Evolutionary conservation across 306 rosid species (phyloP).

Genomic region (Cucurbita pepo): DNA sequence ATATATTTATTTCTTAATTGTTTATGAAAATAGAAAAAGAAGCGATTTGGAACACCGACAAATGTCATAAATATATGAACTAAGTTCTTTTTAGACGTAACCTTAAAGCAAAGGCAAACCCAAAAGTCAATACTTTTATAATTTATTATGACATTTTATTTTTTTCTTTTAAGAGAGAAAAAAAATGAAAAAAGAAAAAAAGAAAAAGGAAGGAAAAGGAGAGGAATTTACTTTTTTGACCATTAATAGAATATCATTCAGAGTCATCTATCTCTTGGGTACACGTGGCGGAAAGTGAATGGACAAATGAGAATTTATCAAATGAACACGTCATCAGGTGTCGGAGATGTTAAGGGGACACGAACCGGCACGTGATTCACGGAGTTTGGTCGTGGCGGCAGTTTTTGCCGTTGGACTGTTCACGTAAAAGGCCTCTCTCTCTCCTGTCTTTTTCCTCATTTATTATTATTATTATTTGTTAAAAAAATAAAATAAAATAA

Average conservation of each 20-base stretch:
- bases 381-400: slow-evolving; percentile 4
- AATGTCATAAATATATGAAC: background rate
- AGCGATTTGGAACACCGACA: background rate
- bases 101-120: background rate
- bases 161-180: background rate
- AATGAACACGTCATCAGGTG: background rate
- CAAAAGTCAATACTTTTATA: background rate
- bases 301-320: background rate
- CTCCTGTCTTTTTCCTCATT: background rate
- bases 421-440: background rate
- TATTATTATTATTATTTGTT: background rate
- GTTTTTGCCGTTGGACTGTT: background rate
- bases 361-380: background rate
- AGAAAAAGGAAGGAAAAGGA: background rate
- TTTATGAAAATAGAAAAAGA: background rate
- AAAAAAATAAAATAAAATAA: background rate
- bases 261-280: background rate
- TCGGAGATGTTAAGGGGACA: background rate
- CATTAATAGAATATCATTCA: background rate
- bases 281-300: background rate
- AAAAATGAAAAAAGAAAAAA: no score
- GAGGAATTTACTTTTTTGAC: background rate
- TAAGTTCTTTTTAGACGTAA: background rate
- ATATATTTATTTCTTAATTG: no score
- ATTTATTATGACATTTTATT: background rate